Percentiles rank a stretch among this genome's conserved stretches.
phyloP scores from a whole-genome alignment of 768 basidiomycete species.

The Asterophora parasitica region DNA sequence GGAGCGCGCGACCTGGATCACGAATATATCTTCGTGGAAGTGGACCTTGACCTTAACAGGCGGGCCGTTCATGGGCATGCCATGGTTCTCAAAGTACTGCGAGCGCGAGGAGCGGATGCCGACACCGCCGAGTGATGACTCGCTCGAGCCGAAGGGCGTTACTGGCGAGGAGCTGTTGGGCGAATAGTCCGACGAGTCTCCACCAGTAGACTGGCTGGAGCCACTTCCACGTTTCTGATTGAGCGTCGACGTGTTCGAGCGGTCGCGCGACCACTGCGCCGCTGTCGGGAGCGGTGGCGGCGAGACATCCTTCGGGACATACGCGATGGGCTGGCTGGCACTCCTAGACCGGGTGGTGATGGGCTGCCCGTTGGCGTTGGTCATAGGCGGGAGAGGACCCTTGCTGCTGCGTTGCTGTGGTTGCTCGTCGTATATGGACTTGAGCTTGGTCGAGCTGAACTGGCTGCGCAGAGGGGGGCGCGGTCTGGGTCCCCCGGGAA shows the following conservation, averaged over 20 bases:
- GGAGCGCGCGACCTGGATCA: constrained; percentile 79
- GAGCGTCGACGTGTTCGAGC: constrained; percentile 34
- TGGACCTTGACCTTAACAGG: constrained; percentile 92
- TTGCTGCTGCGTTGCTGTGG: constrained; percentile 23
- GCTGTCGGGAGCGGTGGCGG: constrained; percentile 44
- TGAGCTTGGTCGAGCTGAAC: constrained; percentile 62
- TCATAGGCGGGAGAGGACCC: constrained; percentile 18
- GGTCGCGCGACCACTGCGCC: constrained; percentile 40
- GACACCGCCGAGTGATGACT: constrained; percentile 65
- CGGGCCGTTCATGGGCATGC: constrained; percentile 18
- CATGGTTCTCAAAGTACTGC: constrained; percentile 39
- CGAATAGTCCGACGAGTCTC: constrained; percentile 76
- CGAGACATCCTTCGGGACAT: constrained; percentile 53
- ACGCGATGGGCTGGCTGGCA: constrained; percentile 74
- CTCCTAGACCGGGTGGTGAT: constrained; percentile 60
- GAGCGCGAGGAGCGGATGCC: constrained; percentile 51
- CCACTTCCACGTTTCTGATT: constrained; percentile 76
- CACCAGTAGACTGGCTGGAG: constrained; percentile 73
- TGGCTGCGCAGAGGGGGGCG: constrained; percentile 60
- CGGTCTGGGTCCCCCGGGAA: constrained; percentile 24
- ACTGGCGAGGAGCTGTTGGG: constrained; percentile 83
- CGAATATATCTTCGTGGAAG: constrained; percentile 93
- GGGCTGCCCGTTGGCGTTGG: constrained; percentile 24
- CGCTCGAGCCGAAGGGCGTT: constrained; percentile 87
- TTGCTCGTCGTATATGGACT: constrained; percentile 46